Base-by-base conservation (phyloP, 768 basidiomycete species). In the Galerina sulciceps region DNA sequence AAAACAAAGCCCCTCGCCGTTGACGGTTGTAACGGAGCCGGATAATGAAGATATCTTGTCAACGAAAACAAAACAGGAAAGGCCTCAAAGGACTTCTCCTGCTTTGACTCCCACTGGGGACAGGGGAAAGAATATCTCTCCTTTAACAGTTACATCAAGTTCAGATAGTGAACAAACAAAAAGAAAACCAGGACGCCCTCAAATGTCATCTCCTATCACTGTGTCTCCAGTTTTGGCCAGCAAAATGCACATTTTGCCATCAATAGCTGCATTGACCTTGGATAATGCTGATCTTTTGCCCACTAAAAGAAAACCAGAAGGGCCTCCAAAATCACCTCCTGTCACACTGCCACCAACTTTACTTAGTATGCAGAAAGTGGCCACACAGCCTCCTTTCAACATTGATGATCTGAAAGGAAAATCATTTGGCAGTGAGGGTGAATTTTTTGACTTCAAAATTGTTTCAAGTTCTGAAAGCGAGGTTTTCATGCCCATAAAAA, bases 401-500 rank as follows among this genome's bases (percentile, higher is more conserved):
- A 8, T 31, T 8, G 26, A 8, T 31, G 8, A 31, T 31, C 8
- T 45, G 18, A 26, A 20, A n/a, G n/a, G 14, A 26, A 26, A 26
- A 15, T 41, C 46, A 20, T 56, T 59, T 22, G 69, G 67, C 40
- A 69, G 69, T 40, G 70, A 71, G 50, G 69, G 71, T 13, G 73
- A 74, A 49, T 58, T 52, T 37, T 71, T 73, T 47, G 68, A 73
- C 50, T 64, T 72, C 37, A 68, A 61, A 14, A 67, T 52, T 43
- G 62, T 61, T n/a, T 56, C 66, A 51, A 61, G 60, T 34, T 62
- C 61, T 31, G 61, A 62, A 61, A 55, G 22, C 42, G 58, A 59
- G 17, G 53, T 46, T 31, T 17, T 31, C 5, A 31, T 20, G 15
- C 52, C 49, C 18, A 14, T 38, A 41, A 51, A 50, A 53, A 38